phyloP scores from a whole-genome alignment of 2,329 filamentous ascomycete genomes.

The Fusarium luffae region DNA sequence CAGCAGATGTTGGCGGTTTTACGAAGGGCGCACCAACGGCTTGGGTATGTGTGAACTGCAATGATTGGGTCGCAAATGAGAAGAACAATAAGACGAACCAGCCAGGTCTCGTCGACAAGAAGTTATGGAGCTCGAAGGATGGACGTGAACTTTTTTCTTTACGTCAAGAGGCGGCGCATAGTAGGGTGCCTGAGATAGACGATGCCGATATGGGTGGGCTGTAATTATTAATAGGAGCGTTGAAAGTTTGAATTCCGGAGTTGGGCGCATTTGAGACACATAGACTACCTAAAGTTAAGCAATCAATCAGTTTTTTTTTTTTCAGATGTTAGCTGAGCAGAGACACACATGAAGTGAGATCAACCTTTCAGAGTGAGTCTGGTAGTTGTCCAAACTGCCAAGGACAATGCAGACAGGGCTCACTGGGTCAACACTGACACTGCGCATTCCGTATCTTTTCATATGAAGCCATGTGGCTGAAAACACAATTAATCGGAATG shows the following conservation, averaged over 20 bases:
- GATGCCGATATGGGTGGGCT: constrained; percentile 13
- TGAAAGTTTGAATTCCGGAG: constrained; percentile 7
- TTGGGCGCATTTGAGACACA: constrained; percentile 27
- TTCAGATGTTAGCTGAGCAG: constrained; percentile 1
- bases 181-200: constrained; percentile 3
- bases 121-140: constrained; percentile 23
- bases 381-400: constrained; percentile 4
- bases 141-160: constrained; percentile 10
- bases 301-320: constrained; percentile 6
- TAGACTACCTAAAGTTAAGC: constrained; percentile 1
- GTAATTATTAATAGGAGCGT: background rate
- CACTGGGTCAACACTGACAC: background rate
- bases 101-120: constrained; percentile 35
- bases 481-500: constrained; percentile 21
- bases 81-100: constrained; percentile 24
- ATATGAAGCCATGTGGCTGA: constrained; percentile 24
- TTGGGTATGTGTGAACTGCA: constrained; percentile 52
- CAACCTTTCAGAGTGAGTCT: constrained; percentile 4
- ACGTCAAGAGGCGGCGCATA: background rate
- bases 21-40: constrained; percentile 16
- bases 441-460: constrained; percentile 26
- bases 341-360: constrained; percentile 2
- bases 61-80: constrained; percentile 47
- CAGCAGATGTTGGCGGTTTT: constrained; percentile 33
- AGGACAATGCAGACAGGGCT: background rate